phyloP scores from a whole-genome alignment of 441 rosid genomes.

The Geranium incanum region DNA sequence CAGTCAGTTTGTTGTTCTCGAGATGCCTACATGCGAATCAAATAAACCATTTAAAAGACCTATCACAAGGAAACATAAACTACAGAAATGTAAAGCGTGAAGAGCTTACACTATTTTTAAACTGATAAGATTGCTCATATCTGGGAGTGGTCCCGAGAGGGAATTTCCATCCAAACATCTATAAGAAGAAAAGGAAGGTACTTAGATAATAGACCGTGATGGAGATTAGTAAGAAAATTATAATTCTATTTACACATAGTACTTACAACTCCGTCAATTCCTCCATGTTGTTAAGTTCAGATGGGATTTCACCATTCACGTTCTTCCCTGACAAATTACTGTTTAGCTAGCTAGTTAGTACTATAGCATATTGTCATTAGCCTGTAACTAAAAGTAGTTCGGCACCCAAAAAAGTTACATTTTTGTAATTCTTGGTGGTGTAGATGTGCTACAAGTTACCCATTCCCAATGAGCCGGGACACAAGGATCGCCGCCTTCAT shows the following conservation, averaged over 20 bases:
- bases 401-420: conserved; percentile 37
- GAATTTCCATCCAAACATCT: conserved; percentile 83
- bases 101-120: conserved; percentile 64
- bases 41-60: conserved; percentile 14
- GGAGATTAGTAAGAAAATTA: background rate
- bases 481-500: conserved; percentile 89
- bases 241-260: background rate
- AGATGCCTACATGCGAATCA: conserved; percentile 54
- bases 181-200: conserved; percentile 14
- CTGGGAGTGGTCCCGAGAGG: conserved; percentile 64
- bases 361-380: background rate
- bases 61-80: background rate
- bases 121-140: conserved; percentile 61
- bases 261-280: conserved; percentile 72
- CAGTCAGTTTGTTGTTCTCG: conserved; percentile 71
- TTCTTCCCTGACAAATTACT: conserved; percentile 62
- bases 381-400: background rate
- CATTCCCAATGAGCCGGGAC: conserved; percentile 72
- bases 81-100: conserved; percentile 6
- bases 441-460: conserved; percentile 63
- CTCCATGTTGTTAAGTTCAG: conserved; percentile 56
- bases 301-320: conserved; percentile 54
- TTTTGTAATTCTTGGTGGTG: conserved; percentile 77
- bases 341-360: conserved; percentile 24
- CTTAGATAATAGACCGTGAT: background rate